Conservation (phyloP, 2,329 filamentous ascomycete species). For the Ramichloridium luteum region DNA sequence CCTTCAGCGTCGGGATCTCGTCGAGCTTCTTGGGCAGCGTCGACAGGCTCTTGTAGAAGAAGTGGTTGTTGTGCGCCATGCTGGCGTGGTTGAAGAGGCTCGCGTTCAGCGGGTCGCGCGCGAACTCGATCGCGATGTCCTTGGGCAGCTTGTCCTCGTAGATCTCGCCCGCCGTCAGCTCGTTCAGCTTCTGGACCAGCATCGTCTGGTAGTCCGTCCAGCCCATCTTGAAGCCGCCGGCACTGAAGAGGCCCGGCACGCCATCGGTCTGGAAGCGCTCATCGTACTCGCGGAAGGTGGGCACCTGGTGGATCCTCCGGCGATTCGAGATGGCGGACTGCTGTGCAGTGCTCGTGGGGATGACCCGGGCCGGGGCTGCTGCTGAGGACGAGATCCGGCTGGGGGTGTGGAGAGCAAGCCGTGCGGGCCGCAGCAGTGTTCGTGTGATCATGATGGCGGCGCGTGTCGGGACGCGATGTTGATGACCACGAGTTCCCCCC, state of each 20-base stretch:
- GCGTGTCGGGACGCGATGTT: conserved; percentile 3
- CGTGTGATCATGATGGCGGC: conserved; percentile 20
- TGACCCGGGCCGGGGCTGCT: too few species aligned
- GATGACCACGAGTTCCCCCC: too few species aligned
- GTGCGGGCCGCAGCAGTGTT: conserved; percentile 17
- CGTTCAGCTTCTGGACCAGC: conserved; percentile 65
- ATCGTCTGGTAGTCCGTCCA: conserved; percentile 73
- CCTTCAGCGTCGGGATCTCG: conserved; percentile 46
- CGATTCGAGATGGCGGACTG: too few species aligned
- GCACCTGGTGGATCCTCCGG: conserved; percentile 37
- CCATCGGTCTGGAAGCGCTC: conserved; percentile 37
- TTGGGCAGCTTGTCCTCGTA: conserved; percentile 51
- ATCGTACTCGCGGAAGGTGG: conserved; percentile 35
- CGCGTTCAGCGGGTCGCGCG: conserved; percentile 66
- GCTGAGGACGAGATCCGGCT: conserved; percentile 11
- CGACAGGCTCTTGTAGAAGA: conserved; percentile 53
- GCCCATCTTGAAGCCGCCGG: conserved; percentile 57
- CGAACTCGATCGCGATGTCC: conserved; percentile 59
- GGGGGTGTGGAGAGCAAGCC: conserved; percentile 6
- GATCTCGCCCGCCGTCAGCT: conserved; percentile 55
- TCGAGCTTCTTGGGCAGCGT: conserved; percentile 25
- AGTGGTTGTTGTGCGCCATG: conserved; percentile 85
- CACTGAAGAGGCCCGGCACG: conserved; percentile 59
- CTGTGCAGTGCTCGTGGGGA: too few species aligned
- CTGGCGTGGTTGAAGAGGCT: conserved; percentile 90